phyloP scores from a whole-genome alignment of 2,329 filamentous ascomycete species.

The Fusarium pininemorale region DNA sequence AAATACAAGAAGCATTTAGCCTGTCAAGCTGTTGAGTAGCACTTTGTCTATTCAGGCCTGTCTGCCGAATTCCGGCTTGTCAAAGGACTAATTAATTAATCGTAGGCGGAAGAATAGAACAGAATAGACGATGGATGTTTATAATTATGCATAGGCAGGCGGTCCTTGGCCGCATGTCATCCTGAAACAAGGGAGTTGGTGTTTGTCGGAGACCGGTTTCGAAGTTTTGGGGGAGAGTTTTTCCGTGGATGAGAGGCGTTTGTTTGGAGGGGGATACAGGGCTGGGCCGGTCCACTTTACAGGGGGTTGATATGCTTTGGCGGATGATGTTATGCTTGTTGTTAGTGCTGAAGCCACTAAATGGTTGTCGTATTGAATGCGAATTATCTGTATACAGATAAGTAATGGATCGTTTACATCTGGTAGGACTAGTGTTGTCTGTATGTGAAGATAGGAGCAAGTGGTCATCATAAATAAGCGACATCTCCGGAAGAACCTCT shows the following conservation, averaged over 20 bases:
- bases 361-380: background rate
- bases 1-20: background rate
- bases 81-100: background rate
- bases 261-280: background rate
- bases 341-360: background rate
- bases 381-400: background rate
- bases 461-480: background rate
- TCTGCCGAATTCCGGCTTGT: constrained; percentile 7
- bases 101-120: constrained; percentile 4
- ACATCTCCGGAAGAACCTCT: background rate
- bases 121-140: background rate
- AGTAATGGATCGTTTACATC: background rate
- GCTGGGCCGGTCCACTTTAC: constrained; percentile 6
- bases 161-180: background rate
- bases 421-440: no score
- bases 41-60: background rate
- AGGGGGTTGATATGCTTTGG: background rate
- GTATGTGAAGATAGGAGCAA: rapidly evolving
- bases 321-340: background rate
- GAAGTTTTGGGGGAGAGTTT: constrained; percentile 23
- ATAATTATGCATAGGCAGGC: constrained; percentile 2
- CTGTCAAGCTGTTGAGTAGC: background rate
- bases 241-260: constrained; percentile 32
- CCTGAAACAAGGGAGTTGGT: constrained; percentile 27
- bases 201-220: constrained; percentile 30